phyloP scores from a whole-genome alignment of 768 basidiomycete species.

The Lyophyllum decastes region DNA sequence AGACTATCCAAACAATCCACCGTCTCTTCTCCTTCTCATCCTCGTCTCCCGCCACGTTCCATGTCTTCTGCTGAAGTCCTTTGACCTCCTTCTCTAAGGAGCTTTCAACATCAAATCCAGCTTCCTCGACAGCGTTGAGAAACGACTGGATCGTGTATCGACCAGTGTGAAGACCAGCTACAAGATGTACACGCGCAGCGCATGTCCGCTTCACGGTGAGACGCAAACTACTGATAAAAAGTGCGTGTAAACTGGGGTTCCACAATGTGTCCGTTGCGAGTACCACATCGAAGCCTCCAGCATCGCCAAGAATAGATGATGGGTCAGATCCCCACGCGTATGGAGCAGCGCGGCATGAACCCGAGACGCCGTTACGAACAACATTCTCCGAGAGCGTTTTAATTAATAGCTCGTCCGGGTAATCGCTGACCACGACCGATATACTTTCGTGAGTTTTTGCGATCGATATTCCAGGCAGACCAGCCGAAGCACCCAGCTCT shows the following conservation, averaged over 20 bases:
- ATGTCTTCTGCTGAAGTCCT: conserved; percentile 40
- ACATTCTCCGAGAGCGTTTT: conserved; percentile 60
- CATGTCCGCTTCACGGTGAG: conserved; percentile 43
- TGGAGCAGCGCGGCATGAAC: conserved; percentile 52
- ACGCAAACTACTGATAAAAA: conserved; percentile 55
- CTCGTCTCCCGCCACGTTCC: conserved; percentile 57
- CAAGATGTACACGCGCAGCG: conserved; percentile 57
- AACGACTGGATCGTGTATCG: conserved; percentile 71
- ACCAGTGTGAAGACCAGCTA: conserved; percentile 78
- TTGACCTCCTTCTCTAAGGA: conserved; percentile 49
- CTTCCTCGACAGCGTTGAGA: conserved; percentile 35
- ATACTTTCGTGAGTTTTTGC: conserved; percentile 46
- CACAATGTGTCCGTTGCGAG: conserved; percentile 79
- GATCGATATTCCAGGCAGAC: conserved; percentile 71
- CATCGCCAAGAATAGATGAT: conserved; percentile 22
- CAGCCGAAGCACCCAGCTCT: conserved; percentile 76
- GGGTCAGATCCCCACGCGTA: conserved; percentile 69
- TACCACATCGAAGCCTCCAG: conserved; percentile 58
- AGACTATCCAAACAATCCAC: conserved; percentile 71
- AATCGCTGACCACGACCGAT: conserved; percentile 63
- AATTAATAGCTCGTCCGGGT: conserved; percentile 67
- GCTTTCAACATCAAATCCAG: conserved; percentile 47
- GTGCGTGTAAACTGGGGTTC: conserved; percentile 62
- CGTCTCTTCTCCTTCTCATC: conserved; percentile 67
- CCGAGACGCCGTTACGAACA: conserved; percentile 45